Percentiles rank a stretch among this genome's conserved stretches.
phyloP scores from a whole-genome alignment of 805 yeast genomes.

The Candida succiphila region DNA sequence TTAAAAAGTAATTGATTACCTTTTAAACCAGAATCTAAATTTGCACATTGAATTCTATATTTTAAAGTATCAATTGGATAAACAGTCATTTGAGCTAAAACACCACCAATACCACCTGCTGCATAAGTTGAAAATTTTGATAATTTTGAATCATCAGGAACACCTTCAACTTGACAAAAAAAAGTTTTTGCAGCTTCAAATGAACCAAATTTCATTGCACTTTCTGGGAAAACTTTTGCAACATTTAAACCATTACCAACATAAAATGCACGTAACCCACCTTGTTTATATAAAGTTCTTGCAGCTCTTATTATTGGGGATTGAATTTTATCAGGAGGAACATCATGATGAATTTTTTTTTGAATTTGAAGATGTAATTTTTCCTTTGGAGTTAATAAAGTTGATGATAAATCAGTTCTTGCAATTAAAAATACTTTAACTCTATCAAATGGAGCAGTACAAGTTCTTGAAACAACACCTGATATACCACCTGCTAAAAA shows the following conservation, averaged over 20 bases:
- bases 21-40: constrained; percentile 48
- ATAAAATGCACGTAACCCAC: constrained; percentile 81
- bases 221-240: constrained; percentile 91
- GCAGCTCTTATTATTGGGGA: constrained; percentile 80
- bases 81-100: constrained; percentile 82
- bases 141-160: constrained; percentile 54
- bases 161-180: constrained; percentile 69
- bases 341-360: constrained; percentile 30
- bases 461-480: constrained; percentile 91
- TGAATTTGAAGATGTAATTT: constrained; percentile 23
- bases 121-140: constrained; percentile 74
- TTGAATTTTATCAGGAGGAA: constrained; percentile 35
- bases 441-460: constrained; percentile 96
- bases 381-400: constrained; percentile 48
- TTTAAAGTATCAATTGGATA: constrained; percentile 95
- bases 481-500: constrained; percentile 93
- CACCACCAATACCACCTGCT: constrained; percentile 97
- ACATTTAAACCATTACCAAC: constrained; percentile 93
- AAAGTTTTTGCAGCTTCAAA: constrained; percentile 79
- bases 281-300: constrained; percentile 71
- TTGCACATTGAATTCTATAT: constrained; percentile 89
- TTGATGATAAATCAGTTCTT: constrained; percentile 70
- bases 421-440: constrained; percentile 91
- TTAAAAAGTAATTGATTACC: constrained; percentile 52
- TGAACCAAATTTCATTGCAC: constrained; percentile 95